These are phyloP conservation scores for Lotus japonicus DNA, from an alignment of 306 rosid genomes.

Conservation along the genomic window DNA sequence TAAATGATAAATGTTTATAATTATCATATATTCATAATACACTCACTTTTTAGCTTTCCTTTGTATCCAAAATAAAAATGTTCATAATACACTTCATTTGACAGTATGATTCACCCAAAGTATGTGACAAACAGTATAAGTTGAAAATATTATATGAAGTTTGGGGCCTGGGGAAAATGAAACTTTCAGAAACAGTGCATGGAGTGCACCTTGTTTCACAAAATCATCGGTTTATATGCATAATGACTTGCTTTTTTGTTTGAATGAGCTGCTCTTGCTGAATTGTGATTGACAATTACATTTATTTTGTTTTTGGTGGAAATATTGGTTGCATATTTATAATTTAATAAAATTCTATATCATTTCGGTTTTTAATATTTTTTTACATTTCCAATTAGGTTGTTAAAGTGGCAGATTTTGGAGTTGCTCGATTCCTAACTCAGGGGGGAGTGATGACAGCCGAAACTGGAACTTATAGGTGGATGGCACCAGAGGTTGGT, in stretches of 20 bases:
- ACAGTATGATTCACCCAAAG: not conserved
- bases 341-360: not conserved
- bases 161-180: not conserved
- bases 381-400: constrained; percentile 35
- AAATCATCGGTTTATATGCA: not conserved
- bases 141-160: not conserved
- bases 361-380: not conserved
- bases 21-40: no score
- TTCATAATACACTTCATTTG: not conserved
- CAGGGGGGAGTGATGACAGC: constrained; percentile 99
- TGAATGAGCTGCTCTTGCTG: not conserved
- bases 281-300: not conserved
- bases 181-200: not conserved
- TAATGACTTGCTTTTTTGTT: not conserved
- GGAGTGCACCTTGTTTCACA: not conserved
- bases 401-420: constrained; percentile 99
- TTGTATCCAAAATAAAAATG: not conserved
- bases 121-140: not conserved
- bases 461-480: constrained; percentile 97
- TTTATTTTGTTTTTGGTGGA: constrained; percentile 4
- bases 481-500: constrained; percentile 99
- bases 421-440: constrained; percentile 90
- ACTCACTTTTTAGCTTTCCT: no score
- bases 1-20: not conserved
- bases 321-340: not conserved